Evolutionary conservation across 768 basidiomycete species (phyloP).

Genomic region (Mrakia gelida): DNA sequence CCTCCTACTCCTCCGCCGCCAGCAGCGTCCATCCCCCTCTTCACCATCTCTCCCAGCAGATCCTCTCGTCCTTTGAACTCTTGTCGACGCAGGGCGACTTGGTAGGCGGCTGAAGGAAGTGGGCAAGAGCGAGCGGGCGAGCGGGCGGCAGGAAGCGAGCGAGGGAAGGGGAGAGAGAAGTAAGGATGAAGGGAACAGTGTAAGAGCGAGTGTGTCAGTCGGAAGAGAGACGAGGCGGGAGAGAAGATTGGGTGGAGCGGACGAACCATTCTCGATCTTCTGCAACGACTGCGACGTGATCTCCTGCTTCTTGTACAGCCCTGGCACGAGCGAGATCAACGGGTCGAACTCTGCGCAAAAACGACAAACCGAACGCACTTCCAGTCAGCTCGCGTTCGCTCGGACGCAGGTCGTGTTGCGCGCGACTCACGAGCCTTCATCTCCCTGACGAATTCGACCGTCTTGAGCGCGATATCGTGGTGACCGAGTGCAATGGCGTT

Average conservation of each 20-base stretch:
- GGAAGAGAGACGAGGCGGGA: not conserved
- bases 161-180: too few relatives aligned
- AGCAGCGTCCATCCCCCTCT: not conserved
- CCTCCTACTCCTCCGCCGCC: not conserved
- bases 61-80: constrained; percentile 18
- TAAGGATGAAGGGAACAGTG: too few relatives aligned
- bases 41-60: constrained; percentile 22
- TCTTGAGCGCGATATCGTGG: constrained; percentile 43
- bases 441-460: constrained; percentile 44
- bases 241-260: not conserved
- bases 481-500: constrained; percentile 39
- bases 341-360: constrained; percentile 64
- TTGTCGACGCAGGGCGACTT: constrained; percentile 22
- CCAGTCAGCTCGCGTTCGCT: too few relatives aligned
- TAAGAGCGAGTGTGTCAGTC: too few relatives aligned
- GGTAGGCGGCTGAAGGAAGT: constrained; percentile 10
- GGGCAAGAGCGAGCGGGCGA: not conserved
- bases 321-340: constrained; percentile 63
- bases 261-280: constrained; percentile 86
- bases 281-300: constrained; percentile 82
- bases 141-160: too few relatives aligned
- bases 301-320: constrained; percentile 78
- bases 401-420: too few relatives aligned
- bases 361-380: too few relatives aligned
- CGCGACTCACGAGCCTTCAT: constrained; percentile 44